Evolutionary conservation across 495 filamentous ascomycete genomes (phyloP).

Genomic region (Podospora sp.): DNA sequence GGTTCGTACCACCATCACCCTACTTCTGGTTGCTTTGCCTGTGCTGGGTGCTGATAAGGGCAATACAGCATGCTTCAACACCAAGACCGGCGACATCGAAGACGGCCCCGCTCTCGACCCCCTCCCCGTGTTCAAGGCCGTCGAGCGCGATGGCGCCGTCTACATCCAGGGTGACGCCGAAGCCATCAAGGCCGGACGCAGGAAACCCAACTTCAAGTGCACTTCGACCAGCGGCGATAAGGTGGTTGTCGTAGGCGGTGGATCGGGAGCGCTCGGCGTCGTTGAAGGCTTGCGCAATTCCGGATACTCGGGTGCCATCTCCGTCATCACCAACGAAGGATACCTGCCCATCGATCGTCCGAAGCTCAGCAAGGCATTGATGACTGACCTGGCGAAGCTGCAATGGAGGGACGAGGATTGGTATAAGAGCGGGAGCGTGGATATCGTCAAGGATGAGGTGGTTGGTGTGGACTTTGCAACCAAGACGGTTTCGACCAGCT

Average conservation of each 20-base stretch:
- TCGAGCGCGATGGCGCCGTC: conserved; percentile 76
- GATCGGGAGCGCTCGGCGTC: conserved; percentile 77
- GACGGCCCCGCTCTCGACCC: conserved; percentile 88
- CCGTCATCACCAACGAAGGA: conserved; percentile 81
- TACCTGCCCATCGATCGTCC: conserved; percentile 88
- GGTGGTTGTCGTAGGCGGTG: conserved; percentile 87
- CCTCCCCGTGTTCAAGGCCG: conserved; percentile 75
- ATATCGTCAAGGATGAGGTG: conserved; percentile 73
- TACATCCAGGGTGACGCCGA: conserved; percentile 82
- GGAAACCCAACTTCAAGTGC: conserved; percentile 75
- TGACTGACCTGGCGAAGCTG: conserved; percentile 79
- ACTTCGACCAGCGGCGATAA: conserved; percentile 58
- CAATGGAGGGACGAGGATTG: conserved; percentile 72
- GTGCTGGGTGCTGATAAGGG: conserved; percentile 20
- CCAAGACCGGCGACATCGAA: conserved; percentile 88
- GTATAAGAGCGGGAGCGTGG: conserved; percentile 75
- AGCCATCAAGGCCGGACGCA: conserved; percentile 73
- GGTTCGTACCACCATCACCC: conserved; percentile 52
- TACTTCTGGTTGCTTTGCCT: not conserved
- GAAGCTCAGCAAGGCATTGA: conserved; percentile 92
- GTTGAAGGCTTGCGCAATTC: conserved; percentile 79
- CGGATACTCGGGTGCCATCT: conserved; percentile 79
- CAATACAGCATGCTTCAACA: conserved; percentile 80
- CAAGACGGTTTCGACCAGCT: conserved; percentile 73
- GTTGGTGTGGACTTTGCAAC: conserved; percentile 70